A percentile compares a stretch with the other conserved stretches of the same genome.
Evolutionary conservation across 2,329 filamentous ascomycete species (phyloP).

Genomic region (Calonectria henricotiae): DNA sequence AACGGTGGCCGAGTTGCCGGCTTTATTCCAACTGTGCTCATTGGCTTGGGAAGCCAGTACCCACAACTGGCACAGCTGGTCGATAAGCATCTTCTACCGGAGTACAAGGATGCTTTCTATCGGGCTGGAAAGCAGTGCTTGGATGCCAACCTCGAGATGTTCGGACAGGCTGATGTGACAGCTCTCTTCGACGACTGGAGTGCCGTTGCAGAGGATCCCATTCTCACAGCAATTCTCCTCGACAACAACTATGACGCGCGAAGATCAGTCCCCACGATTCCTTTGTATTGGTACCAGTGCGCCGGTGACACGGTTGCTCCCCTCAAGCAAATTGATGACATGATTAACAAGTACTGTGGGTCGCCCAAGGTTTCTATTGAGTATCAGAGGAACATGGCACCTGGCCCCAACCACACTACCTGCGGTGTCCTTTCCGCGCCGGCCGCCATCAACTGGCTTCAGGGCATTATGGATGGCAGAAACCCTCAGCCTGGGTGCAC

Average conservation of each 20-base stretch:
- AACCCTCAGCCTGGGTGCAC: constrained; percentile 6
- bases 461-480: constrained; percentile 17
- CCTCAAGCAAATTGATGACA: constrained; percentile 62
- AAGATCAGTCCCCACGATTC: constrained; percentile 62
- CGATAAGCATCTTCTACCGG: constrained; percentile 41
- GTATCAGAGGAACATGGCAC: constrained; percentile 23
- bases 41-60: constrained; percentile 49
- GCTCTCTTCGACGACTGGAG: constrained; percentile 61
- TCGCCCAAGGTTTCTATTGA: constrained; percentile 10
- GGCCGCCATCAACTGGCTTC: neutral
- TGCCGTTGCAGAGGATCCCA: constrained; percentile 47
- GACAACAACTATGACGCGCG: constrained; percentile 47
- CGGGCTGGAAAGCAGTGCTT: constrained; percentile 52
- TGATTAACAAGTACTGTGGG: constrained; percentile 62
- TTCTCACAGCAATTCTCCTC: constrained; percentile 52
- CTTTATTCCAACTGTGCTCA: constrained; percentile 45
- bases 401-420: constrained; percentile 21
- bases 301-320: constrained; percentile 64
- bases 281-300: constrained; percentile 68
- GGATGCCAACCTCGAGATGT: constrained; percentile 50
- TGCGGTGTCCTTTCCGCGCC: constrained; percentile 13
- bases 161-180: constrained; percentile 57
- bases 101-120: constrained; percentile 52
- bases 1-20: constrained; percentile 44
- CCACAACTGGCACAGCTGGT: constrained; percentile 40